These are phyloP conservation scores for Neurospora africana DNA, from an alignment of 495 filamentous ascomycete species.

Conservation along the genomic window DNA sequence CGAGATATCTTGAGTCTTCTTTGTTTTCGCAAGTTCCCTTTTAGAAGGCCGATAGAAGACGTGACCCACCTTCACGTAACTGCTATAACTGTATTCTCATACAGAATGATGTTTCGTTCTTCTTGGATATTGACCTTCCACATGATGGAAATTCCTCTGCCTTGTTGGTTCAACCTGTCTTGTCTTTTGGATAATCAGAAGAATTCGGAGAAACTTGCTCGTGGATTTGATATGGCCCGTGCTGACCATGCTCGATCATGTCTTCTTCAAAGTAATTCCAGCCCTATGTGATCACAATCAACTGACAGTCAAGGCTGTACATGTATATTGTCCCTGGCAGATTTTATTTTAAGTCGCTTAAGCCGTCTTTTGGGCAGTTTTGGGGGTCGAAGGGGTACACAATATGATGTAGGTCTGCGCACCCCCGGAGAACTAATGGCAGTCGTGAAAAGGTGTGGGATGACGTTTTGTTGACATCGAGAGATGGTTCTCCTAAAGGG, in stretches of 20 bases:
- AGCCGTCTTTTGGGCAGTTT: neutral
- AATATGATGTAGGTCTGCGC: neutral
- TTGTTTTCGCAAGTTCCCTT: neutral
- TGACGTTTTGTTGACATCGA: neutral
- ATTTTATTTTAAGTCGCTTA: neutral
- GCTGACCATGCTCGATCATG: neutral
- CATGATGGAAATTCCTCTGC: neutral
- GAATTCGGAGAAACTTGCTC: neutral
- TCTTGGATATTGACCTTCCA: neutral
- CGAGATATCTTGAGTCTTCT: neutral
- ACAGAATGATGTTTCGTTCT: neutral
- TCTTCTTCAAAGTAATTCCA: neutral
- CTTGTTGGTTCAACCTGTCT: neutral
- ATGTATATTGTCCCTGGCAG: neutral
- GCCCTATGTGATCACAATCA: neutral
- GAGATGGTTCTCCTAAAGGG: neutral
- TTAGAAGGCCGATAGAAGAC: neutral
- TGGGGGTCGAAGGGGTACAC: neutral
- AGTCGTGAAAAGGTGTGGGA: neutral
- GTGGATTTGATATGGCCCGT: neutral
- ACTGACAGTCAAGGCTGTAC: neutral
- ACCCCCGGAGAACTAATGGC: neutral
- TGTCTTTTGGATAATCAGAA: neutral
- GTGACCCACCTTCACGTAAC: neutral
- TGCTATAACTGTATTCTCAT: neutral